Conservation (phyloP, 164 flowering plant species). For the Sedum album region DNA sequence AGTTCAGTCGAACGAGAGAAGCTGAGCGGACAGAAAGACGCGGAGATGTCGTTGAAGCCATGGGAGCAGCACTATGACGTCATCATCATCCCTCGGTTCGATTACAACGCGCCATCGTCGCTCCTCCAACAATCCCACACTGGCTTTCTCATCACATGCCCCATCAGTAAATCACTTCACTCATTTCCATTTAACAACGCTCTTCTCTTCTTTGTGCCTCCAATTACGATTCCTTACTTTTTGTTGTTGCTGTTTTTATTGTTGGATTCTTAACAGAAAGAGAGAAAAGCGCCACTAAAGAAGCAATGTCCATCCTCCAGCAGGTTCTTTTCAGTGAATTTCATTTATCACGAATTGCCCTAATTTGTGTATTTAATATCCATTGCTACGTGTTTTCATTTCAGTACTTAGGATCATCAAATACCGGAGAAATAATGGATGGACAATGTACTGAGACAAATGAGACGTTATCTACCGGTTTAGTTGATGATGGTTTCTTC, state of each 20-base stretch:
- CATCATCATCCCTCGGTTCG: conserved; percentile 78
- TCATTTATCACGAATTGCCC: background rate
- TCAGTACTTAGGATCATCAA: background rate
- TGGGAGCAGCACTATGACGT: conserved; percentile 85
- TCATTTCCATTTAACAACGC: background rate
- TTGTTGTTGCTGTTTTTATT: too few species aligned
- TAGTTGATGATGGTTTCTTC: conserved; percentile 15
- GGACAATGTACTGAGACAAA: too few species aligned
- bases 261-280: conserved; percentile 37
- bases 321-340: conserved; percentile 36
- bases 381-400: background rate
- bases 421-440: background rate
- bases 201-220: background rate
- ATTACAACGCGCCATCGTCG: conserved; percentile 81
- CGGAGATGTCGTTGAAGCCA: conserved; percentile 39
- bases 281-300: conserved; percentile 96
- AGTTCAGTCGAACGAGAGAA: too few species aligned
- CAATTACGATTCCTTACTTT: too few species aligned
- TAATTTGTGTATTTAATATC: background rate
- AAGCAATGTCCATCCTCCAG: conserved; percentile 64
- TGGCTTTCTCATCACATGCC: conserved; percentile 85
- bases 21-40: background rate
- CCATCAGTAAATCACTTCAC: conserved; percentile 44
- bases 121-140: conserved; percentile 57
- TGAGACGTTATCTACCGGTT: conserved; percentile 1